phyloP scores from a whole-genome alignment of 148 eudicot species.

The Silene uniflora region DNA sequence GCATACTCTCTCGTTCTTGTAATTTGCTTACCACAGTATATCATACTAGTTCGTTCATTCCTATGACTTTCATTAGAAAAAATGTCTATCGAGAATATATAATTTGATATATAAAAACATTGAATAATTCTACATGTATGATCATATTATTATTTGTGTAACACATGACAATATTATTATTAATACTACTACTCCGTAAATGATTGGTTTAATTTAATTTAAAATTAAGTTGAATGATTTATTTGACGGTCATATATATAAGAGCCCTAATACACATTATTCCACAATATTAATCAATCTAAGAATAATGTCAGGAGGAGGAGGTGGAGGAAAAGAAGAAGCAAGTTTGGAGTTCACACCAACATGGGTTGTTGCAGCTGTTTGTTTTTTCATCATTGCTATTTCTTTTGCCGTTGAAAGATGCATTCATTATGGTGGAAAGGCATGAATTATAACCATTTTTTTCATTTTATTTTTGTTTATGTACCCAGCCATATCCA shows the following conservation, averaged over 20 bases:
- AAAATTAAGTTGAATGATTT: no score
- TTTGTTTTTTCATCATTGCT: slow-evolving; percentile 79
- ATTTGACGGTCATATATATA: background rate
- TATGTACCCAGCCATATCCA: no score
- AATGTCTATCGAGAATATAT: background rate
- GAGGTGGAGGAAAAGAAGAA: slow-evolving; percentile 36
- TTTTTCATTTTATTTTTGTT: background rate
- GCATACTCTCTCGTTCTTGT: no score
- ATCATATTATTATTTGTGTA: no score
- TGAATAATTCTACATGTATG: background rate
- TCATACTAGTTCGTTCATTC: background rate
- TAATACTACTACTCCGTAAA: no score
- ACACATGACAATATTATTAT: no score
- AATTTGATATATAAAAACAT: background rate
- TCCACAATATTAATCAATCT: background rate
- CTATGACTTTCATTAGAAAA: background rate
- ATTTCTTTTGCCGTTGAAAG: slow-evolving; percentile 80
- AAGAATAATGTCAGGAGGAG: slow-evolving; percentile 30
- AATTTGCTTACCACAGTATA: no score
- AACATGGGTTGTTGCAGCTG: slow-evolving; percentile 91
- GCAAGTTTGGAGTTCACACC: slow-evolving; percentile 68
- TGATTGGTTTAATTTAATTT: no score
- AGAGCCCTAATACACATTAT: background rate
- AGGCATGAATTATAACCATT: slow-evolving; percentile 26
- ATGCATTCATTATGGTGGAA: slow-evolving; percentile 59